These are phyloP conservation scores for Pseudogymnoascus pannorum DNA, from an alignment of 2,329 filamentous ascomycete species.

Conservation along the genomic window DNA sequence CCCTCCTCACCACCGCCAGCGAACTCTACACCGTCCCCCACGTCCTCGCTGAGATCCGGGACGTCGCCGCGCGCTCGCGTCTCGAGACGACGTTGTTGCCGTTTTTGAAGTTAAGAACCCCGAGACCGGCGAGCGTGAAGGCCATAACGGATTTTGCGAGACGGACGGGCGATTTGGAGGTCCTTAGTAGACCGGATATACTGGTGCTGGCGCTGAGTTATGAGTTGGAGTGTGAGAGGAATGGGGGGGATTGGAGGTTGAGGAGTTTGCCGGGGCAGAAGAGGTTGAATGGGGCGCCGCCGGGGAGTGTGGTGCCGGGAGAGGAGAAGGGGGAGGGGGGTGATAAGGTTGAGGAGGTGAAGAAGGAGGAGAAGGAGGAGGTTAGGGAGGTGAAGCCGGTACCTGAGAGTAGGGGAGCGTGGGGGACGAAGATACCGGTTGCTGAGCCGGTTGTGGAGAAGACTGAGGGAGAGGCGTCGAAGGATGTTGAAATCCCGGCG, in stretches of 20 bases:
- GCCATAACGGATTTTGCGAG: slow-evolving; percentile 79
- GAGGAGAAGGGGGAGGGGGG: slow-evolving; percentile 7
- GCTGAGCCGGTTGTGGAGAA: slow-evolving; percentile 15
- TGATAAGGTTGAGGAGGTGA: slow-evolving; percentile 15
- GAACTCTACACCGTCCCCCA: slow-evolving; percentile 75
- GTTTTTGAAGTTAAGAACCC: slow-evolving; percentile 71
- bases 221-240: slow-evolving; percentile 86
- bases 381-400: slow-evolving; percentile 10
- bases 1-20: slow-evolving; percentile 70
- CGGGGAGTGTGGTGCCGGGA: slow-evolving; percentile 21
- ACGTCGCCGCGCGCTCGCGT: slow-evolving; percentile 70
- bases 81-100: slow-evolving; percentile 80
- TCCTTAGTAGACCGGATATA: slow-evolving; percentile 82
- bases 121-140: slow-evolving; percentile 68
- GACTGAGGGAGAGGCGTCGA: slow-evolving; percentile 22
- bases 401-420: slow-evolving; percentile 21
- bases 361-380: slow-evolving; percentile 12
- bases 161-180: slow-evolving; percentile 80
- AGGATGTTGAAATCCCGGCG: slow-evolving; percentile 15
- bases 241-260: slow-evolving; percentile 82
- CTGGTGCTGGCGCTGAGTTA: slow-evolving; percentile 86
- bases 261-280: slow-evolving; percentile 75
- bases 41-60: slow-evolving; percentile 80
- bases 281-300: slow-evolving; percentile 60
- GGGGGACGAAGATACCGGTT: slow-evolving; percentile 20